Evolutionary conservation across 805 yeast genomes (phyloP), one percentile per base, ranked within the genome.

Genomic region (Ogataea corticis): DNA sequence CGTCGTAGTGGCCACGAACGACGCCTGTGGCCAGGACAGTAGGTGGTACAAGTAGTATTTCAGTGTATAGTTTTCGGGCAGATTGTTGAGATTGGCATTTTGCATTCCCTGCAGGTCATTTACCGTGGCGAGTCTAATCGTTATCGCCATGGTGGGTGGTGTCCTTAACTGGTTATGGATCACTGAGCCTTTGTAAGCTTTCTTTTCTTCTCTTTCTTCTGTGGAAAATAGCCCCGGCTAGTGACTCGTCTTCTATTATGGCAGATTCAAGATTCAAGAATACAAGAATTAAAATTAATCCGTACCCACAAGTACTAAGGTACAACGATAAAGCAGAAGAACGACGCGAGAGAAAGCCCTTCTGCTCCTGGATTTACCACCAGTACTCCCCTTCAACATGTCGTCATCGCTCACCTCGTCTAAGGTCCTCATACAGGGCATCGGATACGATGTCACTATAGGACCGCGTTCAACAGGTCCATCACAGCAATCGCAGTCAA

Each of bases 21-120:
- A 87, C 12, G 96, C 95, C 64, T 92, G 96, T 2, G 99, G 99
- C 99, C 99, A 94, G 30, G 97, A 84, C 41, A 92, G 70, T 7
- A 89, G 77, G 67, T 94, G 99, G 67, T 94, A 94, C 76, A 94
- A 78, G 69, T 94, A 94, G 69, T 90, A 94, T 66, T 91, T 90
- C 66, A 91, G 71, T 52, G 87, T 84, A 63, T 94, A 94, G 69
- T 94, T 94, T 65, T 94, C 99, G 5, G 99, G 99, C 50, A 94
- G 72, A 61, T 92, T 92, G 53, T 85, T 85, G 65, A 91, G 71
- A 63, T 91, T 91, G 51, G 96, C 94, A 73, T 89, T 90, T 66
- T 92, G 99, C 91, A 92, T 94, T 15, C 94, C 94, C 67, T 88
- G 95, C 44, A 90, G 76, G 66, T 92, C 99, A 35, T 77, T 76